Evolutionary conservation across 768 basidiomycete genomes (phyloP), one percentile per base, ranked within the genome.

Genomic region (Cystofilobasidium macerans): DNA sequence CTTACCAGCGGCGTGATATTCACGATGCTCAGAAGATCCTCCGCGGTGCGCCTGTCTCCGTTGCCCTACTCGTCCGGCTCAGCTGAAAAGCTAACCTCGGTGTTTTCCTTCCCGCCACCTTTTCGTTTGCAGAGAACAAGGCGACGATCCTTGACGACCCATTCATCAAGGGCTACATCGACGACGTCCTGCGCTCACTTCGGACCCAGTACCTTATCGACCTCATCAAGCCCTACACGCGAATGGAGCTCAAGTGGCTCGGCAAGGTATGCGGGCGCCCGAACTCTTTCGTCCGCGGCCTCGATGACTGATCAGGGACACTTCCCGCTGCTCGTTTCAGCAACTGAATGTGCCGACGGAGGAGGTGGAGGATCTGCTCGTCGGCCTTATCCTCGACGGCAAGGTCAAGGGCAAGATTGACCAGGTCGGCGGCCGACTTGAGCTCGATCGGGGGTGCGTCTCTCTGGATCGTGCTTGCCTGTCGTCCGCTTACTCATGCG

Each of bases 201-300:
- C 83, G 95, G 9, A 98, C 95, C 0, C 91, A 94, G 72, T 99
- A 97, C 74, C 83, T 99, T 71, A 91, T 98, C 71, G 95, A 98
- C 73, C 84, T 97, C 68, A 95, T 98, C 80, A 94, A 93, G 75
- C 93, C 95, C 11, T 99, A 99, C 78, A 93, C 89, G 0, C 82
- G 94, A 36, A 81, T 99, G 35, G 94, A 98, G 75, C 81, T 98
- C 47, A 83, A 86, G 24, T 95, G 93, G 81, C 83, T 99, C 7
- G 92, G 89, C 38, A 89, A 88, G 81, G 93, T 88, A 69, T 57
- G 79, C 72, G 16, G 14, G 26, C 38, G 53, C 6, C 42, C 64
- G n/a, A n/a, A n/a, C n/a, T 8, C 51, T 13, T 14, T 1, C 8
- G n/a, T 20, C 16, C 32, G n/a, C 45, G 2, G 11, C 6, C 26